phyloP scores from a whole-genome alignment of 371 early-diverging fungal species.

The Blastocladiella emersonii region DNA sequence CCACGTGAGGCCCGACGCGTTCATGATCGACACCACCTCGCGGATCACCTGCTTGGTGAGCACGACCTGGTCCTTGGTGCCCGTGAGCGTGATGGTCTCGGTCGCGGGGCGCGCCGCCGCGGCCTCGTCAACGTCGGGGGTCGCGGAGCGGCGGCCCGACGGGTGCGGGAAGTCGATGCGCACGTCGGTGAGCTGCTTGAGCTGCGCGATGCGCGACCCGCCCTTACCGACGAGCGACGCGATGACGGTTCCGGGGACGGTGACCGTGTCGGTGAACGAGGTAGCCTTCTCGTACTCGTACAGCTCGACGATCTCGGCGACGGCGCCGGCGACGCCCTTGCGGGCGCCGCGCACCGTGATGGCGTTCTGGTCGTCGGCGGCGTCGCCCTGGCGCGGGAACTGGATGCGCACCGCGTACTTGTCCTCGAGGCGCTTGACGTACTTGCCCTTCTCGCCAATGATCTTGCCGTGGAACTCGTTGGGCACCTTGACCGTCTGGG shows the following conservation, averaged over 20 bases:
- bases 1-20: constrained; percentile 31
- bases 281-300: not conserved
- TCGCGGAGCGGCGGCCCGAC: not conserved
- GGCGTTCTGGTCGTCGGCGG: constrained; percentile 32
- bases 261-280: not conserved
- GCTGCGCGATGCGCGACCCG: constrained; percentile 27
- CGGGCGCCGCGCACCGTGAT: constrained; percentile 22
- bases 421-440: constrained; percentile 65
- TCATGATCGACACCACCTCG: constrained; percentile 25
- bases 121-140: not conserved
- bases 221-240: constrained; percentile 47
- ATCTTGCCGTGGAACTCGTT: constrained; percentile 51
- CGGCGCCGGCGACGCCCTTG: not conserved
- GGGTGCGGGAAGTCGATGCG: not conserved
- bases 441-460: constrained; percentile 61
- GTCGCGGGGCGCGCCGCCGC: not conserved
- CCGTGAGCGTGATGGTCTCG: not conserved
- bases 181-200: not conserved
- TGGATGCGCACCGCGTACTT: constrained; percentile 60
- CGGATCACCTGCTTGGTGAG: constrained; percentile 14
- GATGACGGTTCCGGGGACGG: constrained; percentile 26
- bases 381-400: constrained; percentile 40
- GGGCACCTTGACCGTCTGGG: constrained; percentile 43
- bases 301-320: not conserved
- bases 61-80: constrained; percentile 6